Evolutionary conservation across 768 basidiomycete species (phyloP).

Genomic region (Boletus vermiculosoides): DNA sequence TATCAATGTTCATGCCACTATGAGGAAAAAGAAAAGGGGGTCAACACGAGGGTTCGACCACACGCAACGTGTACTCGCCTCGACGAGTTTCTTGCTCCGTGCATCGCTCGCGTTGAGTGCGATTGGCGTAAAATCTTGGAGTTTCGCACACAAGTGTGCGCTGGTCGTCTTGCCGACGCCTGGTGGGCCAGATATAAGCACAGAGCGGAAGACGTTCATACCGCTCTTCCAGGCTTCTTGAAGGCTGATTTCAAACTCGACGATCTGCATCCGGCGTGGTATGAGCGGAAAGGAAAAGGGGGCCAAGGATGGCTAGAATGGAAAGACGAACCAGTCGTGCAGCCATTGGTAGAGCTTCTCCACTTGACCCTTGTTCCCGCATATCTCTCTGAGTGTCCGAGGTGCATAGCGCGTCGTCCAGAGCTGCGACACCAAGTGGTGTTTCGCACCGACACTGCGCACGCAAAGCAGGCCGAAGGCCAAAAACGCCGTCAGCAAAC

Average conservation of each 20-base stretch:
- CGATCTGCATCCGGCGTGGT: conserved; percentile 49
- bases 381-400: conserved; percentile 80
- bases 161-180: conserved; percentile 98
- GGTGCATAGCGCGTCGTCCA: conserved; percentile 98
- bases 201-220: conserved; percentile 82
- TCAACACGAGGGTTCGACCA: background rate
- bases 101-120: conserved; percentile 97
- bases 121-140: conserved; percentile 89
- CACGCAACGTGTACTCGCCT: conserved; percentile 45
- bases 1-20: conserved; percentile 89
- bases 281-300: background rate
- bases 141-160: conserved; percentile 87
- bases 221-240: conserved; percentile 91
- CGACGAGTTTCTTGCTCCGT: conserved; percentile 94
- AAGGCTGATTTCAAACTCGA: conserved; percentile 70
- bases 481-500: background rate
- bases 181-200: conserved; percentile 90
- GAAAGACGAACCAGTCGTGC: conserved; percentile 69
- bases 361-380: conserved; percentile 91
- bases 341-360: conserved; percentile 91
- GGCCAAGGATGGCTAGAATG: too few species aligned
- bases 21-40: background rate
- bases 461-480: background rate
- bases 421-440: conserved; percentile 61
- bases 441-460: conserved; percentile 30